phyloP scores from a whole-genome alignment of 2,329 filamentous ascomycete genomes.

The Aspergillus amoenus region DNA sequence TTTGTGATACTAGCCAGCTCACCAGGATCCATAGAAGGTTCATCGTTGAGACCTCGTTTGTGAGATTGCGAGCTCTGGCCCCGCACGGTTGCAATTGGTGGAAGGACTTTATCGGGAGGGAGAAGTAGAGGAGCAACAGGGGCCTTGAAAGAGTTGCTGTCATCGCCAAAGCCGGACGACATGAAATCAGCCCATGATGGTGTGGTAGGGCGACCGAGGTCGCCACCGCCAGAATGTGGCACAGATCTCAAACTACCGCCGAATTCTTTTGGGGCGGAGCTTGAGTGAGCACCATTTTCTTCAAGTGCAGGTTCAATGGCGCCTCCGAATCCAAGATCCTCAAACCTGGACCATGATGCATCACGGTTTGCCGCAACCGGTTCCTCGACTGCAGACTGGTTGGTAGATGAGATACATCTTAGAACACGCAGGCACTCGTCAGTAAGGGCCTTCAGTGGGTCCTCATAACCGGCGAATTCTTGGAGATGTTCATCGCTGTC shows the following conservation, averaged over 20 bases:
- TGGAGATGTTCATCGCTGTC: constrained; percentile 83
- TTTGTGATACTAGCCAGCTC: constrained; percentile 89
- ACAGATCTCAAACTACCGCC: constrained; percentile 60
- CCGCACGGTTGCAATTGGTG: constrained; percentile 70
- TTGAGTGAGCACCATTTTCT: constrained; percentile 49
- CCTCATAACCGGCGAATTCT: constrained; percentile 82
- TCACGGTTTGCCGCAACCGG: constrained; percentile 73
- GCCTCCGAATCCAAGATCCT: constrained; percentile 87
- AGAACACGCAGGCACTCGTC: constrained; percentile 93
- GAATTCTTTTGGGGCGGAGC: constrained; percentile 36
- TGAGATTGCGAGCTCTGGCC: constrained; percentile 88
- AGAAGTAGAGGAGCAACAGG: constrained; percentile 67
- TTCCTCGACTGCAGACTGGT: constrained; percentile 75
- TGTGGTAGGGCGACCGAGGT: constrained; percentile 80
- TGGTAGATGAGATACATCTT: constrained; percentile 80
- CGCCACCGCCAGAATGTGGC: constrained; percentile 65
- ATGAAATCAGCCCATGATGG: constrained; percentile 98
- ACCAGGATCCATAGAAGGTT: constrained; percentile 74
- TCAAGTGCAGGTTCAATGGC: constrained; percentile 69
- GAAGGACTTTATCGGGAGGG: constrained; percentile 88
- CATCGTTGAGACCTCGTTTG: constrained; percentile 67
- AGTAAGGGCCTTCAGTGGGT: constrained; percentile 82
- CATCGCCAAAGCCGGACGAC: constrained; percentile 85
- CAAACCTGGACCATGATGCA: constrained; percentile 94
- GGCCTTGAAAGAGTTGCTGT: constrained; percentile 64